phyloP scores from a whole-genome alignment of 805 yeast species.

The Metschnikowia baotianmanensis region DNA sequence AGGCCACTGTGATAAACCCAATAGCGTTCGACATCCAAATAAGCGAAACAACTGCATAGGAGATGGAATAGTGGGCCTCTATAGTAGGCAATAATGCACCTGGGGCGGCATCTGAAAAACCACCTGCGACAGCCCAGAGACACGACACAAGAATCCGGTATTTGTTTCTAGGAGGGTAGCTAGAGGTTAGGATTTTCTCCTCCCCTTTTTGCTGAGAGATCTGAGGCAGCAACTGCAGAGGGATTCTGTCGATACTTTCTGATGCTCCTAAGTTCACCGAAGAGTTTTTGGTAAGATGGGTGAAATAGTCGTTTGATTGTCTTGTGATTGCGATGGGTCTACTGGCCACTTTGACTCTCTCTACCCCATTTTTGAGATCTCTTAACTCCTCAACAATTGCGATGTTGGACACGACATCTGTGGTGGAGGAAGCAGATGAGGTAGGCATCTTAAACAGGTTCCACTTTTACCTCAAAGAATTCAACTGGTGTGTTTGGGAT shows the following conservation, averaged over 20 bases:
- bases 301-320: slow-evolving; percentile 16
- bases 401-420: background rate
- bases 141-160: slow-evolving; percentile 19
- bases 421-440: background rate
- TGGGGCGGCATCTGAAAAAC: slow-evolving; percentile 23
- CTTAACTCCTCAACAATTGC: background rate
- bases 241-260: background rate
- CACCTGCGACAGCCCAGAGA: slow-evolving; percentile 18
- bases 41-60: slow-evolving; percentile 21
- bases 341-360: slow-evolving; percentile 3
- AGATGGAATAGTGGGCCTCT: slow-evolving; percentile 19
- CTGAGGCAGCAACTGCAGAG: slow-evolving; percentile 5
- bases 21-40: slow-evolving; percentile 23
- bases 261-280: background rate
- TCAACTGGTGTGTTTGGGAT: background rate
- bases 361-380: background rate
- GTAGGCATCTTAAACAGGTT: too few relatives aligned
- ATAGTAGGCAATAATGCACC: slow-evolving; percentile 25
- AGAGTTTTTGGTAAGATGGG: slow-evolving; percentile 6
- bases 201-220: slow-evolving; percentile 10
- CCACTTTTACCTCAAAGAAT: background rate
- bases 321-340: slow-evolving; percentile 13
- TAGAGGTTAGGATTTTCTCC: slow-evolving; percentile 16
- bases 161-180: slow-evolving; percentile 18
- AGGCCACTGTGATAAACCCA: slow-evolving; percentile 22